phyloP scores from a whole-genome alignment of 2,329 filamentous ascomycete species.

The Ophiostoma himal-ulmi region DNA sequence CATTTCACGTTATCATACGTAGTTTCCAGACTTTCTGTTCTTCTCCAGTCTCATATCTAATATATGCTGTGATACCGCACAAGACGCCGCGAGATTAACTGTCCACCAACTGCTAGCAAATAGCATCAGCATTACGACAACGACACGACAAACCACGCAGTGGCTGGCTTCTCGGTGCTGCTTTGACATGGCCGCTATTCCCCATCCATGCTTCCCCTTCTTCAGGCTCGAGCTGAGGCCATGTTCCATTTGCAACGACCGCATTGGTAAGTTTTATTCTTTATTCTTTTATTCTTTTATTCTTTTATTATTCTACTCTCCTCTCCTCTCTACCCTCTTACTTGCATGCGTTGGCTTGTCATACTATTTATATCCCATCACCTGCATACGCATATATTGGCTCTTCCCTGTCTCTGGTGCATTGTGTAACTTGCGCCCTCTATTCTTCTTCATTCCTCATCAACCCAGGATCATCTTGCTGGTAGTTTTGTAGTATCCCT shows the following conservation, averaged over 20 bases:
- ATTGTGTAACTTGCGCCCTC: not conserved
- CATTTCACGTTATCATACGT: not conserved
- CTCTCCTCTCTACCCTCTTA: not conserved
- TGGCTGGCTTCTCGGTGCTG: not conserved
- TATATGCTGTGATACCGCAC: not conserved
- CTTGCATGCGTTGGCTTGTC: not conserved
- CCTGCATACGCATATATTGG: constrained; percentile 1
- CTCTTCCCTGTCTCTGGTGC: not conserved
- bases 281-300: not conserved
- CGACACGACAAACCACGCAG: not conserved
- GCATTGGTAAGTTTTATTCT: not conserved
- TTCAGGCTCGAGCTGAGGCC: not conserved
- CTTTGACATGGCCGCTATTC: not conserved
- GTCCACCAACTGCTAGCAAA: not conserved
- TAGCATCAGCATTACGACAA: not conserved
- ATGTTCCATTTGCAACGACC: not conserved
- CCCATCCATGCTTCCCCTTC: not conserved
- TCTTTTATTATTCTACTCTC: not conserved
- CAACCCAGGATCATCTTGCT: not conserved
- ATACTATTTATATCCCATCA: not conserved
- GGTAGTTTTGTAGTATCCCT: not conserved
- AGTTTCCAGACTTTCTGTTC: not conserved
- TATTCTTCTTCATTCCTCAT: not conserved
- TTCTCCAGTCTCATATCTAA: not conserved
- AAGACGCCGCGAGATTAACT: not conserved